Evolutionary conservation across 345 rosid species (phyloP).

Genomic region (Nephelium lappaceum): DNA sequence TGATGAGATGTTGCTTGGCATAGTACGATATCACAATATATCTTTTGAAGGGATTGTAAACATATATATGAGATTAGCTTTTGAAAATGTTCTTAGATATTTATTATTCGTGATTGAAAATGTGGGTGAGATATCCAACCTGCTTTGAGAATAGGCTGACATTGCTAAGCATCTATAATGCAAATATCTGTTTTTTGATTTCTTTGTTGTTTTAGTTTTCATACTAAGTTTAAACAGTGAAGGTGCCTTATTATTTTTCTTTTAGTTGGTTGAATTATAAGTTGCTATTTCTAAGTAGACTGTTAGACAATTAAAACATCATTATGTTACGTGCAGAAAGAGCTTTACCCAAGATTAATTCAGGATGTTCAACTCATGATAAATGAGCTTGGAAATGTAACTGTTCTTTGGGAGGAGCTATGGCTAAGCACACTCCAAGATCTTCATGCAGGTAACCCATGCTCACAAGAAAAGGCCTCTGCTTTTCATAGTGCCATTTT

Average conservation of each 20-base stretch:
- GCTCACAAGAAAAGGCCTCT: constrained; percentile 19
- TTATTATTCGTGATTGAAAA: background rate
- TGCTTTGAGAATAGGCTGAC: constrained; percentile 2
- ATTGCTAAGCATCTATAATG: background rate
- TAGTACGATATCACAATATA: background rate
- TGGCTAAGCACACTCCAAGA: constrained; percentile 98
- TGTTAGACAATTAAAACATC: constrained; percentile 19
- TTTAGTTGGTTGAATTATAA: constrained; percentile 22
- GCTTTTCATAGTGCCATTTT: constrained; percentile 20
- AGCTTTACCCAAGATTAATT: constrained; percentile 79
- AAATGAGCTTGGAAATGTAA: constrained; percentile 81
- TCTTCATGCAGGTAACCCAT: constrained; percentile 76
- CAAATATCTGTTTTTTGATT: background rate
- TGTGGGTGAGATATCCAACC: background rate
- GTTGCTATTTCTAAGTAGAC: constrained; percentile 15
- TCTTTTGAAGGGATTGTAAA: background rate
- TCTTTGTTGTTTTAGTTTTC: background rate
- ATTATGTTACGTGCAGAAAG: constrained; percentile 57
- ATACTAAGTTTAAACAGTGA: background rate
- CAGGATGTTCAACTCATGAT: constrained; percentile 95
- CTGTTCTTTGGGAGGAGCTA: constrained; percentile 97
- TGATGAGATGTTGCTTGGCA: background rate
- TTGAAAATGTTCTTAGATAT: constrained; percentile 9
- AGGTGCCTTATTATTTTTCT: background rate
- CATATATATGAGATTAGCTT: background rate